Percentiles rank a stretch among this genome's conserved stretches.
These are phyloP conservation scores for Cerioporus squamosus DNA, from an alignment of 1,284 basidiomycete genomes.

Conservation along the genomic window DNA sequence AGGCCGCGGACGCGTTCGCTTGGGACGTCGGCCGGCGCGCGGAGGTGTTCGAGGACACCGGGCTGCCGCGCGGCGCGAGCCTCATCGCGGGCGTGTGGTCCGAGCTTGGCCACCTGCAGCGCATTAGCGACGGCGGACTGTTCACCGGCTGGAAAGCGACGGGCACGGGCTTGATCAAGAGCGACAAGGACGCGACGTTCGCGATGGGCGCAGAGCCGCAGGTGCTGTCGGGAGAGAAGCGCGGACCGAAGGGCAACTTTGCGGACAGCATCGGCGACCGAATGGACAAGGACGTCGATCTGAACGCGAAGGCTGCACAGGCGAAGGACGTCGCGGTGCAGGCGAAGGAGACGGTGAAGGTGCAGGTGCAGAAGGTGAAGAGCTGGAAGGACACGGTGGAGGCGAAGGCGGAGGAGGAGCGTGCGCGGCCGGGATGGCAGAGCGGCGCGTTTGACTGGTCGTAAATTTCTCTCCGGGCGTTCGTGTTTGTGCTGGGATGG, in stretches of 20 bases:
- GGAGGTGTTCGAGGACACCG: constrained; percentile 67
- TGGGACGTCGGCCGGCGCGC: constrained; percentile 60
- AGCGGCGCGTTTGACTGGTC: constrained; percentile 51
- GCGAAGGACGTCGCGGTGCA: constrained; percentile 32
- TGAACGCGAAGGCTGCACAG: constrained; percentile 15
- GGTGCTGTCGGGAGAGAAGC: constrained; percentile 65
- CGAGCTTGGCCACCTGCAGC: constrained; percentile 58
- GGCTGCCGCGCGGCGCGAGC: constrained; percentile 50
- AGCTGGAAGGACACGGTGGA: constrained; percentile 52
- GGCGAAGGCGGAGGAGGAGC: constrained; percentile 49
- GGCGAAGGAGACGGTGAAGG: constrained; percentile 38
- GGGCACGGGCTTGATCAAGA: constrained; percentile 62
- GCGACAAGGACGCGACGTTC: constrained; percentile 49
- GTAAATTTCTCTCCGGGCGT: no score
- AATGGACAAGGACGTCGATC: constrained; percentile 25
- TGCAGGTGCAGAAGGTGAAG: constrained; percentile 44
- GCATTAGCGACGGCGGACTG: constrained; percentile 41
- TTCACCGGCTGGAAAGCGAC: constrained; percentile 56
- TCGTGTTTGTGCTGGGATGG: no score
- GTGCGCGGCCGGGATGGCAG: constrained; percentile 49
- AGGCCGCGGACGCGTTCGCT: constrained; percentile 54
- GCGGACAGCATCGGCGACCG: constrained; percentile 48
- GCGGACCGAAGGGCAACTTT: constrained; percentile 60
- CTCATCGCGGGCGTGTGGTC: constrained; percentile 65
- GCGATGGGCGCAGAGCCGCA: constrained; percentile 75